phyloP scores from a whole-genome alignment of 805 yeast species.

The Zygosaccharomyces lentus region DNA sequence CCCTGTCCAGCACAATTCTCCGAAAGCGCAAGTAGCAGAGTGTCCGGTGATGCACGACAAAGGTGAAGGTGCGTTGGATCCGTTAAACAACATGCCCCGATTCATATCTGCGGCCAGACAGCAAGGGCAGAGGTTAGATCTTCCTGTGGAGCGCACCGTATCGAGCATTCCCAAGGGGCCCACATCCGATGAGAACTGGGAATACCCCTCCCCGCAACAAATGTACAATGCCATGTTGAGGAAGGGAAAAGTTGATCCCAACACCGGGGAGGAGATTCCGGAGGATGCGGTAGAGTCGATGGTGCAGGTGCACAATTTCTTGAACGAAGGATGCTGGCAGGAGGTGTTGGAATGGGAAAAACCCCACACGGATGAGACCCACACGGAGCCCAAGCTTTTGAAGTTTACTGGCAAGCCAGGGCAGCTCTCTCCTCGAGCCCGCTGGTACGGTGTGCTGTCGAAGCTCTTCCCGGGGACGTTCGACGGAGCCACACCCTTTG shows the following conservation, averaged over 20 bases:
- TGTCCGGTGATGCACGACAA: slow-evolving; percentile 33
- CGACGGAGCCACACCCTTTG: slow-evolving; percentile 84
- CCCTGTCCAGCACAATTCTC: slow-evolving; percentile 38
- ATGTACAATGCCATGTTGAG: slow-evolving; percentile 97
- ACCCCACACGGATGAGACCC: slow-evolving; percentile 53
- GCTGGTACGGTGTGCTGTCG: slow-evolving; percentile 59
- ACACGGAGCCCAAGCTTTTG: slow-evolving; percentile 66
- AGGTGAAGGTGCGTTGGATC: slow-evolving; percentile 49
- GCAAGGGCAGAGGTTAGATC: slow-evolving; percentile 72
- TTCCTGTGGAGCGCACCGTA: slow-evolving; percentile 79
- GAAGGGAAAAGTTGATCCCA: slow-evolving; percentile 63
- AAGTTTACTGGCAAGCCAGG: slow-evolving; percentile 91
- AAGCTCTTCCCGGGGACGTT: slow-evolving; percentile 67
- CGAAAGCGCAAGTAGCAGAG: slow-evolving; percentile 13
- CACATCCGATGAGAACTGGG: slow-evolving; percentile 79
- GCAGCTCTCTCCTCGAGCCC: slow-evolving; percentile 82
- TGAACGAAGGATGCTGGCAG: slow-evolving; percentile 97
- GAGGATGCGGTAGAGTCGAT: slow-evolving; percentile 94
- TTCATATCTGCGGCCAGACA: slow-evolving; percentile 53
- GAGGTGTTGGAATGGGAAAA: slow-evolving; percentile 91
- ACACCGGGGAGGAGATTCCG: slow-evolving; percentile 65
- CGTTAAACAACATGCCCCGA: slow-evolving; percentile 85
- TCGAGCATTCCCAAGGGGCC: slow-evolving; percentile 85
- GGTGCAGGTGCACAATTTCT: slow-evolving; percentile 95
- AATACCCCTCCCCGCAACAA: slow-evolving; percentile 98